Evolutionary conservation across 768 basidiomycete species (phyloP).

Genomic region (Ramaria rubella): DNA sequence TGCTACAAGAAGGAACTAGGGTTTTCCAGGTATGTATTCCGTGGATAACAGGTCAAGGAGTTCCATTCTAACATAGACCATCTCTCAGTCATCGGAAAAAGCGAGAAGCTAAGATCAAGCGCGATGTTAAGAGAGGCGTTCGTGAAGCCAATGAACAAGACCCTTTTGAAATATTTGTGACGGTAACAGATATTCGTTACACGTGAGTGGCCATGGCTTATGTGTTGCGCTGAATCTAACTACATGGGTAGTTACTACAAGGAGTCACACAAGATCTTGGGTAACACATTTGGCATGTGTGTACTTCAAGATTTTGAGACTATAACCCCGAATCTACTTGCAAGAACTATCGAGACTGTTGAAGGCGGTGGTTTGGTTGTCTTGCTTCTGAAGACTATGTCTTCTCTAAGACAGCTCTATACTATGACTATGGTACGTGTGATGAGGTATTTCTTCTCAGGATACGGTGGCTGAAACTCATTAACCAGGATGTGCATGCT

Average conservation of each 20-base stretch:
- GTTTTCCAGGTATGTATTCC: slow-evolving; percentile 75
- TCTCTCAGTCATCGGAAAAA: slow-evolving; percentile 82
- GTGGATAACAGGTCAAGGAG: not conserved
- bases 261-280: slow-evolving; percentile 93
- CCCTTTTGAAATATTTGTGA: slow-evolving; percentile 97
- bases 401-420: slow-evolving; percentile 84
- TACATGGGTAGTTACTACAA: slow-evolving; percentile 77
- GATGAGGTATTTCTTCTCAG: slow-evolving; percentile 38
- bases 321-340: slow-evolving; percentile 93
- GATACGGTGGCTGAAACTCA: not conserved
- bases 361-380: slow-evolving; percentile 92
- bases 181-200: slow-evolving; percentile 98
- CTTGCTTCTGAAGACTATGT: slow-evolving; percentile 90
- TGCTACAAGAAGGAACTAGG: slow-evolving; percentile 99
- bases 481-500: slow-evolving; percentile 80
- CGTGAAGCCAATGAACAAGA: slow-evolving; percentile 93
- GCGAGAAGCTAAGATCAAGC: slow-evolving; percentile 92
- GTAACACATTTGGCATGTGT: slow-evolving; percentile 96
- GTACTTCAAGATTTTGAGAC: slow-evolving; percentile 98
- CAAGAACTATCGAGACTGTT: slow-evolving; percentile 95
- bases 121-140: slow-evolving; percentile 90
- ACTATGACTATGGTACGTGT: slow-evolving; percentile 68
- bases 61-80: slow-evolving; percentile 3
- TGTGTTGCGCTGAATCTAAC: not conserved
- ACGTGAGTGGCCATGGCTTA: slow-evolving; percentile 47